phyloP scores from a whole-genome alignment of 306 rosid genomes.

The Aeschynomene evenia region DNA sequence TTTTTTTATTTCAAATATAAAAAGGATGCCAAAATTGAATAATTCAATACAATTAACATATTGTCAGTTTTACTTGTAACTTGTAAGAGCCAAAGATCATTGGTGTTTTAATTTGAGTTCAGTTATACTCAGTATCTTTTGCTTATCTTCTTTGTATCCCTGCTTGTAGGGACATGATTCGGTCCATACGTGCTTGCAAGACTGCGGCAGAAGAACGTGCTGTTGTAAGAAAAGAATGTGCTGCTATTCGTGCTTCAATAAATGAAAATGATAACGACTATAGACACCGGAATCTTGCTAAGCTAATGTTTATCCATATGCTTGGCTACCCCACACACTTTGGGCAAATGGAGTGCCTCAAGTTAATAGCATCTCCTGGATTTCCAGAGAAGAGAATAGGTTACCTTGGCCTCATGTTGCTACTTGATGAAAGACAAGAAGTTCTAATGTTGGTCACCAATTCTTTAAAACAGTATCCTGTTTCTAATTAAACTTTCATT shows the following conservation, averaged over 20 bases:
- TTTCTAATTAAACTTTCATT: constrained; percentile 29
- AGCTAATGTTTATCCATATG: constrained; percentile 99
- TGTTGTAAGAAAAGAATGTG: constrained; percentile 97
- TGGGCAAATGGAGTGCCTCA: constrained; percentile 99
- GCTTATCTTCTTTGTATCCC: constrained; percentile 29
- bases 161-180: constrained; percentile 91
- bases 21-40: constrained; percentile 16
- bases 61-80: constrained; percentile 15
- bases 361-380: constrained; percentile 90
- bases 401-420: constrained; percentile 98
- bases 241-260: constrained; percentile 92
- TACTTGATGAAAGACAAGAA: constrained; percentile 99
- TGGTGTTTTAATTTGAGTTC: constrained; percentile 1
- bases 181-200: constrained; percentile 96
- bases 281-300: constrained; percentile 91
- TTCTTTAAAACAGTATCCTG: constrained; percentile 97
- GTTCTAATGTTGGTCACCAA: constrained; percentile 98
- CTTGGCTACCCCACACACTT: constrained; percentile 99
- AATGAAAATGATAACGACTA: constrained; percentile 87
- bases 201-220: constrained; percentile 99
- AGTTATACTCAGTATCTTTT: constrained; percentile 10
- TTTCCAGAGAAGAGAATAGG: constrained; percentile 99
- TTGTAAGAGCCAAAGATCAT: constrained; percentile 9
- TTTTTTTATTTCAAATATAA: constrained; percentile 27
- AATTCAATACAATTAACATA: neutral